A percentile compares a stretch with the other conserved stretches of the same genome.
phyloP scores from a whole-genome alignment of 2,329 filamentous ascomycete species.

The Fusarium buxicola region DNA sequence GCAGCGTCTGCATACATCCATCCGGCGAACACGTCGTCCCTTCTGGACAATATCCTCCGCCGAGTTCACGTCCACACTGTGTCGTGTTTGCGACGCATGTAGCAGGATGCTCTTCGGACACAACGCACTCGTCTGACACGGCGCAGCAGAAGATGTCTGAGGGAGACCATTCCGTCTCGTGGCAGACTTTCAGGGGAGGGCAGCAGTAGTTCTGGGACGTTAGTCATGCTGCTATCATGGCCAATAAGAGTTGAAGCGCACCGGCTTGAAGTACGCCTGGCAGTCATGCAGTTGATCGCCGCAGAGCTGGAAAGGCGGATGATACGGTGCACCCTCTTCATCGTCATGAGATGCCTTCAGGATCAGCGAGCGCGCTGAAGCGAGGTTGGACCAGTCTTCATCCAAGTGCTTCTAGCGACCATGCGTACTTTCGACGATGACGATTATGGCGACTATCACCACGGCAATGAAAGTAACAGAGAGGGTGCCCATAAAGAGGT shows the following conservation, averaged over 20 bases:
- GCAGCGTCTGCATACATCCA: constrained; percentile 38
- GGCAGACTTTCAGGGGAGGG: constrained; percentile 18
- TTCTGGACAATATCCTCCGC: constrained; percentile 27
- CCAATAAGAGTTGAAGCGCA: constrained; percentile 17
- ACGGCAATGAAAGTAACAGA: constrained; percentile 38
- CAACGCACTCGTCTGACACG: constrained; percentile 21
- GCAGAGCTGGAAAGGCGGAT: constrained; percentile 14
- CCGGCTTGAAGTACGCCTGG: constrained; percentile 22
- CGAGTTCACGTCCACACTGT: constrained; percentile 18
- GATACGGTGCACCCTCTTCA: not conserved
- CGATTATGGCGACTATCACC: constrained; percentile 36
- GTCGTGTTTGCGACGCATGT: constrained; percentile 26
- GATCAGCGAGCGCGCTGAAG: not conserved
- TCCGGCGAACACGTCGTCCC: constrained; percentile 28
- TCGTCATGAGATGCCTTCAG: constrained; percentile 1
- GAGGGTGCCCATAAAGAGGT: constrained; percentile 43
- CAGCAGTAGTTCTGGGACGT: constrained; percentile 25
- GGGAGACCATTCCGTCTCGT: constrained; percentile 17
- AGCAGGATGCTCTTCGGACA: constrained; percentile 11
- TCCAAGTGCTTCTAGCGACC: constrained; percentile 15
- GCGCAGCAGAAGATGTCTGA: constrained; percentile 30
- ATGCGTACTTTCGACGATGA: constrained; percentile 23
- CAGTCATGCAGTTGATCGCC: constrained; percentile 23
- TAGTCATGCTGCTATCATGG: not conserved
- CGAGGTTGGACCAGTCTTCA: constrained; percentile 3